Evolutionary conservation across 345 rosid species (phyloP).

Genomic region (Citrus mangshanensis): DNA sequence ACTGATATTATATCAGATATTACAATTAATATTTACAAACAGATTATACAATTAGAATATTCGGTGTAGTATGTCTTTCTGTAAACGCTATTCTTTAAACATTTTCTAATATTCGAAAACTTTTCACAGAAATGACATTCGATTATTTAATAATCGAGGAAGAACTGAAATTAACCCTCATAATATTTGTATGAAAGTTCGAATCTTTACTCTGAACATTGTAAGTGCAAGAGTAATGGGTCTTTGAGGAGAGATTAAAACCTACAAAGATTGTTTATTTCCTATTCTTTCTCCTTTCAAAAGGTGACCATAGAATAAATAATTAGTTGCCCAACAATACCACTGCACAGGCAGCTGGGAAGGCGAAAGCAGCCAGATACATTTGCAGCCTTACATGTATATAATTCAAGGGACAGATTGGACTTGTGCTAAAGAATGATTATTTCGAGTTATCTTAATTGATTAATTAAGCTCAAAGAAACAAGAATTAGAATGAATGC

Average conservation of each 20-base stretch:
- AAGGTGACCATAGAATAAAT: background rate
- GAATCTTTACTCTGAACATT: fast-evolving
- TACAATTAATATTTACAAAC: too few relatives aligned
- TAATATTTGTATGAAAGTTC: too few relatives aligned
- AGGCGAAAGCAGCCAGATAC: background rate
- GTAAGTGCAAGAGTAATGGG: too few relatives aligned
- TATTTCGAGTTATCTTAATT: constrained; percentile 19
- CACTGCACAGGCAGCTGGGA: background rate
- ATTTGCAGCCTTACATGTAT: constrained; percentile 21
- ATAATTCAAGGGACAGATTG: constrained; percentile 24
- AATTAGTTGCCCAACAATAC: background rate
- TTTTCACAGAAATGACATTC: too few relatives aligned
- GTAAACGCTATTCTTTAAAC: too few relatives aligned
- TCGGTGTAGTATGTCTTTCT: too few relatives aligned
- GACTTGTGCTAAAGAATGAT: constrained; percentile 24
- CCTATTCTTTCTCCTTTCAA: background rate
- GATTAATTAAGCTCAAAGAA: background rate
- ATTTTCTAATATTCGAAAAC: fast-evolving
- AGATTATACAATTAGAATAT: too few relatives aligned
- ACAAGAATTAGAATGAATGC: background rate
- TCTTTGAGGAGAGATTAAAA: background rate
- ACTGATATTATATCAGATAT: too few relatives aligned
- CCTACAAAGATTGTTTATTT: background rate
- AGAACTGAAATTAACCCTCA: fast-evolving
- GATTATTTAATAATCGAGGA: fast-evolving